Conservation (phyloP, 495 filamentous ascomycete species). For the Penicillium paradoxum region DNA sequence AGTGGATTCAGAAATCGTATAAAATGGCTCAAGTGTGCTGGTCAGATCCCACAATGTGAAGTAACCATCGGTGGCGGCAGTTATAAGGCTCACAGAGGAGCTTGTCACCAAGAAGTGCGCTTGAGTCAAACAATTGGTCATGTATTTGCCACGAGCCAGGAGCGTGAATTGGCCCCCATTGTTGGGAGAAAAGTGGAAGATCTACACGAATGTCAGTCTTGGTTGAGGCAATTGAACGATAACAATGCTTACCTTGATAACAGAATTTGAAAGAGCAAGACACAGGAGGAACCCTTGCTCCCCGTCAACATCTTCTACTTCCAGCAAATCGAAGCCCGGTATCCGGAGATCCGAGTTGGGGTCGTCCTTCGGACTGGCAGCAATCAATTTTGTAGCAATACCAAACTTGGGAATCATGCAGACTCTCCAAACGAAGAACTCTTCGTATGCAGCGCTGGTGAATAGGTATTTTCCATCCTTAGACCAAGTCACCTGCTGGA, state of each 20-base stretch:
- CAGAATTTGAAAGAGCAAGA: slow-evolving; percentile 76
- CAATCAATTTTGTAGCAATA: slow-evolving; percentile 59
- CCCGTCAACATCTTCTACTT: slow-evolving; percentile 27
- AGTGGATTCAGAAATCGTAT: slow-evolving; percentile 19
- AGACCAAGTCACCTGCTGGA: slow-evolving; percentile 78
- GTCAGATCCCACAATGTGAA: slow-evolving; percentile 51
- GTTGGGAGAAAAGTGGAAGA: slow-evolving; percentile 54
- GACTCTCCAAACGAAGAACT: slow-evolving; percentile 81
- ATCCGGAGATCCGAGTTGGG: slow-evolving; percentile 70
- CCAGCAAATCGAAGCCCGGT: slow-evolving; percentile 60
- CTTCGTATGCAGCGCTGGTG: slow-evolving; percentile 79
- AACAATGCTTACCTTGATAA: slow-evolving; percentile 47
- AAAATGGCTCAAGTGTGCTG: slow-evolving; percentile 27
- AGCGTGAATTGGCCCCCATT: slow-evolving; percentile 45
- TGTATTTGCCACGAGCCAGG: slow-evolving; percentile 58
- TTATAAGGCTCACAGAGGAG: slow-evolving; percentile 39
- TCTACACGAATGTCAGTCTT: slow-evolving; percentile 20
- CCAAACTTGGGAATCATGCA: slow-evolving; percentile 47
- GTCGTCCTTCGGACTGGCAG: slow-evolving; percentile 53
- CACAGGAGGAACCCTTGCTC: slow-evolving; percentile 47
- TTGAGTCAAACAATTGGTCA: slow-evolving; percentile 75
- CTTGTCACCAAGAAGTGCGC: slow-evolving; percentile 44
- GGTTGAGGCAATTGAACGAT: background rate
- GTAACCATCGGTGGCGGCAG: slow-evolving; percentile 60
- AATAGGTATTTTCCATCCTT: slow-evolving; percentile 61